Evolutionary conservation across 108 stramenopile species (phyloP), one percentile per base, ranked within the genome.

Genomic region (Cyclotella atomus): DNA sequence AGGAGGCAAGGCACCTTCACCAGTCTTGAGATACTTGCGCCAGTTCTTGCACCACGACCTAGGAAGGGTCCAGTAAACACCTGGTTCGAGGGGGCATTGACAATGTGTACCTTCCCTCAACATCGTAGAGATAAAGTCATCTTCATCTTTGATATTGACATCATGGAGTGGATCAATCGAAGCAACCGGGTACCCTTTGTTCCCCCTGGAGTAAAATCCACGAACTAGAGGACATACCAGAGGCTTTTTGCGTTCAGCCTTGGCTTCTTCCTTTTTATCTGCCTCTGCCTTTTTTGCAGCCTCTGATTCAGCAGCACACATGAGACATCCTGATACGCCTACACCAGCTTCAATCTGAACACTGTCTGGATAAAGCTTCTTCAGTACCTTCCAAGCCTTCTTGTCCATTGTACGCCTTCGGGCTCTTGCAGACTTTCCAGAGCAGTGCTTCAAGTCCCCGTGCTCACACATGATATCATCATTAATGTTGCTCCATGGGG

Each of bases 401-500:
- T 90, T 90, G 79, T 95, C 91, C 79, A 95, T 76, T 21, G 90
- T 65, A 0, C 85, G 81, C 25, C 91, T 83, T 15, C 88, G 86
- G n/a, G 89, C 87, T n/a, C 91, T 71, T 15, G 89, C 89, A 5
- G 84, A 77, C 56, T 89, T 92, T 30, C 80, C 77, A 25, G 79
- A 79, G 68, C 80, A 79, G 38, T 67, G 76, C 43, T 70, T 77
- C 46, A 79, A 30, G 49, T 75, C 59, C 20, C 77, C 77, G 57
- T 85, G 79, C 32, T 85, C 84, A 50, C 90, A 90, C 20, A 90
- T 46, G 6, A 96, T 62, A 62, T 96, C 95, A 44, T 64, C 66
- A 64, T 96, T 96, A 47, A 86, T 85, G 55, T 94, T 88, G 15
- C 89, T 86, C 90, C 91, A 91, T 1, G 95, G 95, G 4, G 95